Evolutionary conservation across 306 rosid genomes (phyloP).

Genomic region (Vigna nakashimae): DNA sequence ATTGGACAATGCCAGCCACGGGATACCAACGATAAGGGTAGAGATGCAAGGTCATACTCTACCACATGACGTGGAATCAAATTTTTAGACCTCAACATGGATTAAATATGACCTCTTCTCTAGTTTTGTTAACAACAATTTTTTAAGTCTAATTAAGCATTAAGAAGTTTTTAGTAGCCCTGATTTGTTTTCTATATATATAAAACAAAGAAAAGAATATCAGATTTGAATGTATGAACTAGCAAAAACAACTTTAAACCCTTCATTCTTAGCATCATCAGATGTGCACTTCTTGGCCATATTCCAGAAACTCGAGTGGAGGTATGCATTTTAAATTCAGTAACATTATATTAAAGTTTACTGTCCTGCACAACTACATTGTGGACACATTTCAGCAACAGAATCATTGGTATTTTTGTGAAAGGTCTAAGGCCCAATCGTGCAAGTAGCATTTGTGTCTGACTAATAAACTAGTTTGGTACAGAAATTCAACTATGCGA

Average conservation of each 20-base stretch:
- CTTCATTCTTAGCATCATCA: neutral
- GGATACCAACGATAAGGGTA: neutral
- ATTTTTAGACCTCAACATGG: neutral
- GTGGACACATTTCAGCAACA: slow-evolving; percentile 16
- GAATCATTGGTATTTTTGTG: neutral
- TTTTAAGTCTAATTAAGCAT: neutral
- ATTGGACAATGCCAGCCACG: neutral
- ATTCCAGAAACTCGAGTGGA: neutral
- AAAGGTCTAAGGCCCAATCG: neutral
- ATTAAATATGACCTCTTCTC: neutral
- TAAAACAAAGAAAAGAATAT: too few relatives aligned
- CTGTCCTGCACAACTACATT: neutral
- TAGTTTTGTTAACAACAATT: neutral
- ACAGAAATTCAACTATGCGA: neutral
- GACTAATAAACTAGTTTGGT: slow-evolving; percentile 6
- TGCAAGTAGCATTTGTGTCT: neutral
- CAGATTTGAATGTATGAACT: neutral
- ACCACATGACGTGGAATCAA: slow-evolving; percentile 2
- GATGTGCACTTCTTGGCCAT: neutral
- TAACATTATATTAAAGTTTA: neutral
- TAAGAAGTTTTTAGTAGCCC: neutral
- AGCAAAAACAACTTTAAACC: neutral
- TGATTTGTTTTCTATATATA: too few relatives aligned
- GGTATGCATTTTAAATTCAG: slow-evolving; percentile 12
- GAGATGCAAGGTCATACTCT: neutral